Evolutionary conservation across 2,329 filamentous ascomycete species (phyloP), one percentile per base, ranked within the genome.

Genomic region (Pseudogymnoascus pannorum): DNA sequence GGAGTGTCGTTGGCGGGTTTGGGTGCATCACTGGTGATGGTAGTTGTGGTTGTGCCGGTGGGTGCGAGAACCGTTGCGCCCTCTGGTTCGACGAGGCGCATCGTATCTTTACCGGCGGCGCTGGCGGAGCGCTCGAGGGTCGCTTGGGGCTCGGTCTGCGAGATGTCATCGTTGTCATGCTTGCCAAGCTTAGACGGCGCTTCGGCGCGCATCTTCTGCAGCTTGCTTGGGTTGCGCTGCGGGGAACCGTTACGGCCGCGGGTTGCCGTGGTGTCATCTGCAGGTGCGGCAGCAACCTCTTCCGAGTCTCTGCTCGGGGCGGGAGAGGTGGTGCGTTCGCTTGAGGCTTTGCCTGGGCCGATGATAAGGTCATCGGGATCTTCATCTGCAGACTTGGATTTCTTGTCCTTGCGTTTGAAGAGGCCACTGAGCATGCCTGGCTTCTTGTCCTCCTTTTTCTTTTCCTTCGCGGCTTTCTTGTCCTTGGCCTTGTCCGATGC

Each of bases 381-480:
- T 51, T 82, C 79, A 20, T 86, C 83, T 61, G 86, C 83, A 61
- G 63, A 63, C 57, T 72, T 76, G 18, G 74, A 70, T 66, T 77
- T 78, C 72, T 78, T 78, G 58, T 77, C 75, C 64, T 77, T 77
- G 8, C 76, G 71, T 61, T 77, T 77, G 65, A 76, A 75, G 38
- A 76, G 74, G 4, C 86, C 87, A 68, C 86, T 87, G 54, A 91
- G 81, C 83, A 89, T 89, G 62, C 81, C 80, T 1, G 80, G 74
- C 67, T 72, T 73, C 66, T 73, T 73, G 2, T 81, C 79, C 67
- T 82, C 73, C 1, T 72, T 70, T 80, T 89, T 88, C 51, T 72
- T 73, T 0, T 71, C 82, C 68, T 86, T 92, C 73, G 85, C 87
- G 72, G 86, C 90, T 74, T 88, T 89, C 66, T 90, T 87, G 57